phyloP scores from a whole-genome alignment of 2,329 filamentous ascomycete species.

The Neoscytalidium dimidiatum region DNA sequence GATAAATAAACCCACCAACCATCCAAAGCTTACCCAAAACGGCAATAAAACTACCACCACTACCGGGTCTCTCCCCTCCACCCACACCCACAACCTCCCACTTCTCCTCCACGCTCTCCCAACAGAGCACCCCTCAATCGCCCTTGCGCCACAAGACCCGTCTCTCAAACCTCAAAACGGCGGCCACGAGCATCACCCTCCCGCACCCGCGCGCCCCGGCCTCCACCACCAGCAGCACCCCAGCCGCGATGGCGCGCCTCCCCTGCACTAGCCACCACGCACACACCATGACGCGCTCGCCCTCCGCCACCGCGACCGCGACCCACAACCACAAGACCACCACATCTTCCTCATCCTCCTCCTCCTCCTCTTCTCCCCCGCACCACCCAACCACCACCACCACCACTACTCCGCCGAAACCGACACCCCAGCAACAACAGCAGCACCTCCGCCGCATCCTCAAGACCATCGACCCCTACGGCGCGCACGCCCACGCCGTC shows the following conservation, averaged over 20 bases:
- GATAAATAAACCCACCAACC: neutral
- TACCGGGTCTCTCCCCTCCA: neutral
- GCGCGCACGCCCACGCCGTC: neutral
- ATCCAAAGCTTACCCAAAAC: slow-evolving; percentile 3
- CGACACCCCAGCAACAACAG: neutral
- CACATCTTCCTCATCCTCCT: too few relatives aligned
- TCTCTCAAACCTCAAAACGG: neutral
- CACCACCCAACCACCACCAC: neutral
- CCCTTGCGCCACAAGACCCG: neutral
- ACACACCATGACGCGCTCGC: neutral
- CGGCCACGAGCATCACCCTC: neutral
- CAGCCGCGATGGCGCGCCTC: slow-evolving; percentile 1
- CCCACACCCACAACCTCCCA: neutral
- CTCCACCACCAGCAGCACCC: neutral
- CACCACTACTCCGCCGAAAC: neutral
- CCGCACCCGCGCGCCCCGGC: neutral
- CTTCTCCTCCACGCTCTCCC: neutral
- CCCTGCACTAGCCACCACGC: neutral
- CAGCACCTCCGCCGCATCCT: slow-evolving; percentile 2
- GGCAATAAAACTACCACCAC: slow-evolving; percentile 3
- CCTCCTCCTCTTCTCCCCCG: too few relatives aligned
- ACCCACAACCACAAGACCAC: neutral
- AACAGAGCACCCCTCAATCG: neutral
- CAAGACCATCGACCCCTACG: slow-evolving; percentile 9
- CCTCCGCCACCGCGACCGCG: neutral